Conservation (phyloP, 305 asterid species). For the Fraxinus sp. region DNA sequence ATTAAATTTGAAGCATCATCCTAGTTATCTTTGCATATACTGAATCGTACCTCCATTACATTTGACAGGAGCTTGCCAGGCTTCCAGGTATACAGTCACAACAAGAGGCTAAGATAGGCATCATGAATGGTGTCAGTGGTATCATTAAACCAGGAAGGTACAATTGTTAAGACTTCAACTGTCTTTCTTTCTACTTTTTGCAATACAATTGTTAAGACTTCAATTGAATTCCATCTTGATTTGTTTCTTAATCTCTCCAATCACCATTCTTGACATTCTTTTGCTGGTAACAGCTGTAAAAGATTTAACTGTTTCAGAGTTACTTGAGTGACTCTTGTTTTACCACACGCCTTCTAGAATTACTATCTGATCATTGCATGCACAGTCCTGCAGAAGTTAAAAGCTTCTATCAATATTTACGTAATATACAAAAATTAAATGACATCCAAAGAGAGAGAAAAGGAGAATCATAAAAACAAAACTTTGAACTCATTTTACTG, state of each 20-base stretch:
- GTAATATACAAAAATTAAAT: background rate
- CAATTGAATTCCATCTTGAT: background rate
- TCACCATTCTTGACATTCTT: background rate
- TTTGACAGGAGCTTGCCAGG: constrained; percentile 50
- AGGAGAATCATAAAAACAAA: background rate
- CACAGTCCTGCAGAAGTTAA: background rate
- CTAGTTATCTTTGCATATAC: background rate
- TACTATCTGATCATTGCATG: background rate
- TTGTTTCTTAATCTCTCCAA: background rate
- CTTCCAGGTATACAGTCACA: constrained; percentile 49
- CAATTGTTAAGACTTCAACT: background rate
- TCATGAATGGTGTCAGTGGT: constrained; percentile 58
- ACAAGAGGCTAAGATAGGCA: constrained; percentile 46
- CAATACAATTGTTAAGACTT: background rate
- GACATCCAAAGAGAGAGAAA: background rate
- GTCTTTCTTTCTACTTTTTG: background rate
- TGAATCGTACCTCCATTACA: constrained; percentile 14
- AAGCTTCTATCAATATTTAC: background rate
- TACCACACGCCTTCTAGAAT: background rate
- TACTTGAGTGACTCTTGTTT: background rate
- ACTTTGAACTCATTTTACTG: background rate
- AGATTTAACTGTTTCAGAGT: background rate
- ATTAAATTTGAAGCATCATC: background rate
- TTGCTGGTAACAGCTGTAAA: background rate
- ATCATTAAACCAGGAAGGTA: constrained; percentile 72